These are phyloP conservation scores for Fusarium camptoceras DNA, from an alignment of 2,329 filamentous ascomycete genomes.

Conservation along the genomic window DNA sequence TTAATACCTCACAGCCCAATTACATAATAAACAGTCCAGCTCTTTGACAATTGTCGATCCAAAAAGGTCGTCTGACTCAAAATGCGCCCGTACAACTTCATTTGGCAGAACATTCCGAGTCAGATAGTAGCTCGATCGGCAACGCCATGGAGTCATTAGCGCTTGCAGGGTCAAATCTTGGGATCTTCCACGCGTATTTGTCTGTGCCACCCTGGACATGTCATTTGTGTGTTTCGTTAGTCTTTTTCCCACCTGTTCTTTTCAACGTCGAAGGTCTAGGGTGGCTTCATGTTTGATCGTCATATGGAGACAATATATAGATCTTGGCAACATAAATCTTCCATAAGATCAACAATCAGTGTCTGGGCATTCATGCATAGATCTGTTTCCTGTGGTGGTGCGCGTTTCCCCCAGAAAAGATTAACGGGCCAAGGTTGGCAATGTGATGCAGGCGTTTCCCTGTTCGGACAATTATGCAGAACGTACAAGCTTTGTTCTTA, in stretches of 20 bases:
- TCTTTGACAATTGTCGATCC: background rate
- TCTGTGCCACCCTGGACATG: background rate
- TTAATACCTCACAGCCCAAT: background rate
- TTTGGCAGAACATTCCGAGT: no score
- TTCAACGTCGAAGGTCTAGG: background rate
- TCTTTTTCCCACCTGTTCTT: background rate
- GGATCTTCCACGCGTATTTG: background rate
- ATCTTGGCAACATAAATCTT: background rate
- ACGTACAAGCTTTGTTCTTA: no score
- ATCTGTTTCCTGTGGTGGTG: background rate
- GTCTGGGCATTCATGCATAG: background rate
- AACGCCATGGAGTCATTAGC: background rate
- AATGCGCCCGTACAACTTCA: background rate
- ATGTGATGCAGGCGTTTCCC: fast-evolving
- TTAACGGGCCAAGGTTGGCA: background rate
- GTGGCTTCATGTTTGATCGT: background rate
- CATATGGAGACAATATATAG: background rate
- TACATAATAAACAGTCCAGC: background rate
- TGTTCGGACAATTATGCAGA: background rate
- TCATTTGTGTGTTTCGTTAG: background rate
- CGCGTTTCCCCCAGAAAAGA: background rate
- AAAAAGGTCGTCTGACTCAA: background rate
- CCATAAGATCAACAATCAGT: background rate
- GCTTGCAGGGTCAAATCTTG: background rate
- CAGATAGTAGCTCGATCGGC: background rate